These are phyloP conservation scores for Dovyalis caffra DNA, from an alignment of 345 rosid genomes.

Conservation along the genomic window DNA sequence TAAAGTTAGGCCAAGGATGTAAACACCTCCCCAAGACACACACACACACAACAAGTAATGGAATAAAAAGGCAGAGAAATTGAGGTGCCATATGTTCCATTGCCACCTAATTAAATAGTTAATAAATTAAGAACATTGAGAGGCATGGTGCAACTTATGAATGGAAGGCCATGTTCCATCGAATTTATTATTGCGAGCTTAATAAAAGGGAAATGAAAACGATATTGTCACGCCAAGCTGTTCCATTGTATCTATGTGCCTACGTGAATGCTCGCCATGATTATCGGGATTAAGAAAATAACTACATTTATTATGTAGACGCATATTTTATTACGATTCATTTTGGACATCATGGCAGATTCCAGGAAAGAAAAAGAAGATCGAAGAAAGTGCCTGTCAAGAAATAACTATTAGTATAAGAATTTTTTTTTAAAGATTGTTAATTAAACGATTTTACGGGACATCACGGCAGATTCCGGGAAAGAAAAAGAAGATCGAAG, in stretches of 20 bases:
- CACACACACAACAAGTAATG: not conserved
- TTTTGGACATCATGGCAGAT: too few species aligned
- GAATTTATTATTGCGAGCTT: not conserved
- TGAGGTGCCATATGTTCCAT: conserved; percentile 2
- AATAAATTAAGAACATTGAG: not conserved
- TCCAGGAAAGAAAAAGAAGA: too few species aligned
- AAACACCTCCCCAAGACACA: too few species aligned
- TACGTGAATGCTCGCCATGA: conserved; percentile 34
- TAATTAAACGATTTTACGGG: too few species aligned
- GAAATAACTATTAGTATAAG: too few species aligned
- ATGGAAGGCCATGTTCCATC: not conserved
- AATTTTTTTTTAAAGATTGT: too few species aligned
- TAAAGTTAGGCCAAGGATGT: not conserved
- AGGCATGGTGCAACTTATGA: not conserved
- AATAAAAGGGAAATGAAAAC: not conserved
- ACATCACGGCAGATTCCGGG: too few species aligned
- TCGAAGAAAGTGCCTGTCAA: too few species aligned
- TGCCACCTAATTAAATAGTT: not conserved
- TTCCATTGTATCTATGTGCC: conserved; percentile 17
- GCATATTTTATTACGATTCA: too few species aligned
- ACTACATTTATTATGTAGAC: too few species aligned
- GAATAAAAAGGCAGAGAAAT: not conserved
- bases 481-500: too few species aligned
- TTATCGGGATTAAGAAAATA: conserved; percentile 6
- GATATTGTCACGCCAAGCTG: conserved; percentile 32